phyloP scores from a whole-genome alignment of 2,329 filamentous ascomycete species.

The Fusarium nematophilum region DNA sequence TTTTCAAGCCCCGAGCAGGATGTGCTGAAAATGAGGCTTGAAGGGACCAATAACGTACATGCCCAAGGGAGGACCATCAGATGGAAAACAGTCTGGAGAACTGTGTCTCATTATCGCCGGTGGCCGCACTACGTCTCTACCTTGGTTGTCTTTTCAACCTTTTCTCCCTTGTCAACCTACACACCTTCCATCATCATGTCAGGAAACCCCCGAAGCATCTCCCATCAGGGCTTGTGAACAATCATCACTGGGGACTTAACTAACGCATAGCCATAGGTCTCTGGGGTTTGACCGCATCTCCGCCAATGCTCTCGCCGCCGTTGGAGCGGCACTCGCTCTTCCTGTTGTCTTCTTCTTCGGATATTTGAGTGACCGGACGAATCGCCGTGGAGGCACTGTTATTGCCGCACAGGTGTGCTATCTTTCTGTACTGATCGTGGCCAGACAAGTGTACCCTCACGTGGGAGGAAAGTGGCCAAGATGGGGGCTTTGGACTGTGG shows the following conservation, averaged over 20 bases:
- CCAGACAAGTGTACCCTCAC: conserved; percentile 46
- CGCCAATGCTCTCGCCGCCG: conserved; percentile 59
- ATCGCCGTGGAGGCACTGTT: conserved; percentile 37
- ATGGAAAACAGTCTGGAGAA: conserved; percentile 13
- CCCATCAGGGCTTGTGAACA: neutral
- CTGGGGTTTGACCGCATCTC: conserved; percentile 58
- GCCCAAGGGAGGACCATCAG: neutral
- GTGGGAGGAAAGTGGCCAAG: conserved; percentile 59
- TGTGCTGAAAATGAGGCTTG: neutral
- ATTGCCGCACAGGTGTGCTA: conserved; percentile 15
- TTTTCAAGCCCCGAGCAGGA: neutral
- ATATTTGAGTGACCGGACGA: conserved; percentile 58
- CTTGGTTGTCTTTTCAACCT: conserved; percentile 26
- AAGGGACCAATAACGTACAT: neutral
- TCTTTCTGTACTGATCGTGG: conserved; percentile 2
- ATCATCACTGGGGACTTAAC: neutral
- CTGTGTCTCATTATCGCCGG: conserved; percentile 17
- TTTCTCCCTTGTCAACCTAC: conserved; percentile 25
- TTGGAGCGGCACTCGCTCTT: conserved; percentile 55
- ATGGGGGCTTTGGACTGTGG: conserved; percentile 62
- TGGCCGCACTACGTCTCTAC: conserved; percentile 28
- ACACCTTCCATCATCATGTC: conserved; percentile 28
- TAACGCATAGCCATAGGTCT: conserved; percentile 38
- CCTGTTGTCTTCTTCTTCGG: conserved; percentile 60
- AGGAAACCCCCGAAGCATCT: too few relatives aligned